Base-by-base conservation (phyloP, 2,329 filamentous ascomycete genomes). In the Alternaria ethzedia region DNA sequence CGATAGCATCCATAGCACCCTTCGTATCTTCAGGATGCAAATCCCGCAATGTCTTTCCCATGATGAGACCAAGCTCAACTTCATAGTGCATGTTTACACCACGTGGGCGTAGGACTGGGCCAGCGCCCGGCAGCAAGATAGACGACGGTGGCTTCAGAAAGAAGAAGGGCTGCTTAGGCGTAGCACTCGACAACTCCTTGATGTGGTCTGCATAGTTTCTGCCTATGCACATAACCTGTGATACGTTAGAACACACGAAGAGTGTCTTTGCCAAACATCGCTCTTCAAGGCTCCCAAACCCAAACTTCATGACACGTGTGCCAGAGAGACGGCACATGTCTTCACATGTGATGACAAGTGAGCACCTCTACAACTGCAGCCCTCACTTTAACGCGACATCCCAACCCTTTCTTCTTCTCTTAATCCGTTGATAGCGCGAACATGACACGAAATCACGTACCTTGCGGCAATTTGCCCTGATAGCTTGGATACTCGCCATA, bases 201-300 rank as follows among this genome's bases (percentile, higher is more conserved):
- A 98, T 91, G 83, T 99, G 96, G 81, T 97, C 96, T 75, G 94
- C 95, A 86, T 97, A 99, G 85, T 99, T 97, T 74, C 96, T 89
- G 72, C 94, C 93, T 78, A 98, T 96, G 83, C 95, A 97, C 79
- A 97, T 91, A 59, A 97, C 88, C 85, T 97, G 45, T 20, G 6
- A 45, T 4, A 44, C 12, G 46, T 63, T 21, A 63, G 61, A 36
- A 3, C 11, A 6, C 32, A 54, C 36, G 7, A 54, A 26, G 11
- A 54, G n/a, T 4, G 7, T 54, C 8, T 44, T 5, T 54, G 11
- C 15, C 11, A 32, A 54, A 12, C 3, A 9, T 43, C n/a, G 3
- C 26, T 11, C 11, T 11, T 20, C 4, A 41, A 5, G 8, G 32
- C 0, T 56, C 17, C 25, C 23, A n/a, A 26, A 2, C 10, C 5